Base-by-base conservation (phyloP, 805 yeast genomes). In the Candida qinlingensis region DNA sequence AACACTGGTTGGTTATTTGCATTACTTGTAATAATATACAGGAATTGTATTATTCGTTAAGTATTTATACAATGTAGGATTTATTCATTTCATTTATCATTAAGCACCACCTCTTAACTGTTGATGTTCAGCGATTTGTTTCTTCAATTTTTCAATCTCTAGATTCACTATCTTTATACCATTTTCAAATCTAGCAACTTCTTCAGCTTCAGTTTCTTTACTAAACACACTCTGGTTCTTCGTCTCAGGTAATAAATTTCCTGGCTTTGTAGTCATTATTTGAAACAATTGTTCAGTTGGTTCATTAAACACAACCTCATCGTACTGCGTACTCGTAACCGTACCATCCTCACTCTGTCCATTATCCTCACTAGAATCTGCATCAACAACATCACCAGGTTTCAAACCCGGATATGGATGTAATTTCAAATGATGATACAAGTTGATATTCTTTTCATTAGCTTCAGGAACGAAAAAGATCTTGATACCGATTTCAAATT, bases 271-370 rank as follows among this genome's bases (percentile, higher is more conserved):
- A 6, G 96, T 87, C 59, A 92, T 73, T 5, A 82, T 70, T 55
- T 85, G 88, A 68, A 94, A 92, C 67, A 90, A 79, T 25, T 77
- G 77, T 57, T 94, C 98, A 6, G 97, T 90, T 3, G 99, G 99
- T 65, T 94, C 99, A 63, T 86, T 88, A 62, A 94, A 94, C 2
- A 94, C 96, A 19, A 94, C 70, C 63, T 94, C 99, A 62, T 94
- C 99, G 59, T 85, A 94, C 38, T 83, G 68, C 2, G 80, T 66
- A 42, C 86, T 76, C 52, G 81, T 77, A 3, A 86, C 85, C 1
- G 73, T 69, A 4, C 64, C 61, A 43, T 66, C 65, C 37, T 59
- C 59, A 11, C 7, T 12, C 9, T 29, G 30, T 25, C 26, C 19
- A 3, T 4, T 7, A 5, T 33, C 42, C 13, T 58, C 64, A 0